Conservation (phyloP, 768 basidiomycete species). For the Grammothele lineata region DNA sequence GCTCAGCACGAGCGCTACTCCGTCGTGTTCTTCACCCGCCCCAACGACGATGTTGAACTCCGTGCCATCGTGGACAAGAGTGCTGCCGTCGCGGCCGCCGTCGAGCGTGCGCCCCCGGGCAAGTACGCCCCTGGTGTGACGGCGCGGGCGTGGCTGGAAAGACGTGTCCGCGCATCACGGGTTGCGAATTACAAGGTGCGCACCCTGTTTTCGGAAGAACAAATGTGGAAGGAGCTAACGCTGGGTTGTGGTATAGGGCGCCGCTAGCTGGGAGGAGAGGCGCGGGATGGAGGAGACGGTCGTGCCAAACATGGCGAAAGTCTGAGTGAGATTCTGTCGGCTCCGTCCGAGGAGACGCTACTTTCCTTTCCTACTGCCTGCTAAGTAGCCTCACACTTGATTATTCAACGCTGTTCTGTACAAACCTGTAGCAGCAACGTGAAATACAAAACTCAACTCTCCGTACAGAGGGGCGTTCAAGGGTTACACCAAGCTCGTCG, state of each 20-base stretch:
- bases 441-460: no score
- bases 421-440: no score
- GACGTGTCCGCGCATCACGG: slow-evolving; percentile 35
- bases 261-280: slow-evolving; percentile 11
- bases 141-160: slow-evolving; percentile 36
- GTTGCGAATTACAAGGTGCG: slow-evolving; percentile 13
- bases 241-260: not conserved
- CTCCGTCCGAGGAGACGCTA: no score
- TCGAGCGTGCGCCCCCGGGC: slow-evolving; percentile 28
- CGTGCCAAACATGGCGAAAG: not conserved
- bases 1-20: slow-evolving; percentile 57
- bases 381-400: no score
- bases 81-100: slow-evolving; percentile 41
- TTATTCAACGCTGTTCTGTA: no score
- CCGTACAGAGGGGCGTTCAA: no score
- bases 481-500: no score
- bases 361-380: no score
- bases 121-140: slow-evolving; percentile 32
- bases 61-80: slow-evolving; percentile 50
- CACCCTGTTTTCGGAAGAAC: no score
- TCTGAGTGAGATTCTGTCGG: no score
- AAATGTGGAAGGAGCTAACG: not conserved
- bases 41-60: slow-evolving; percentile 48
- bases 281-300: slow-evolving; percentile 13
- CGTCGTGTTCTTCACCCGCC: slow-evolving; percentile 65